phyloP scores from a whole-genome alignment of 495 filamentous ascomycete genomes.

The Aspergillus indologenus region DNA sequence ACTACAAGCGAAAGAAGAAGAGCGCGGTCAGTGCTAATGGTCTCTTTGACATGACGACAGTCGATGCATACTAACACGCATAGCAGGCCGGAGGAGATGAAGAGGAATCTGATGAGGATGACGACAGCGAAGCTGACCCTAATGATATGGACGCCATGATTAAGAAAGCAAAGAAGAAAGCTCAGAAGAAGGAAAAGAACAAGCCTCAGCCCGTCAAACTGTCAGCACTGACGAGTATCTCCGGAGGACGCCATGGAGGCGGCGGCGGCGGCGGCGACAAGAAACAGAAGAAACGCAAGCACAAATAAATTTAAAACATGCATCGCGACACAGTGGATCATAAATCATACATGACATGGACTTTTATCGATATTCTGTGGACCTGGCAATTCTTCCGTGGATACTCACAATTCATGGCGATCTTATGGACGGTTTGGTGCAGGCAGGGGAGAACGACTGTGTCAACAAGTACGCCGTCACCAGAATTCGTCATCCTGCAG shows the following conservation, averaged over 20 bases:
- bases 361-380: neutral
- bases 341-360: neutral
- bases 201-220: constrained; percentile 19
- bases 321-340: neutral
- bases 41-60: neutral
- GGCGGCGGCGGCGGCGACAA: constrained; percentile 21
- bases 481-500: neutral
- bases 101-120: constrained; percentile 20
- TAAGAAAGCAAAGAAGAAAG: constrained; percentile 18
- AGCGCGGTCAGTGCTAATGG: constrained; percentile 16
- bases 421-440: neutral
- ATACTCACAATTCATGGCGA: neutral
- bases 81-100: constrained; percentile 4
- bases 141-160: constrained; percentile 15
- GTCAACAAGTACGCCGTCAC: neutral
- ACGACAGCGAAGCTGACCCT: constrained; percentile 10
- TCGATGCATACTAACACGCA: constrained; percentile 3
- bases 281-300: constrained; percentile 43
- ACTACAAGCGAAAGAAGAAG: constrained; percentile 39
- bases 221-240: constrained; percentile 34
- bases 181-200: constrained; percentile 16
- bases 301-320: constrained; percentile 22
- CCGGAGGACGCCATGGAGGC: constrained; percentile 24
- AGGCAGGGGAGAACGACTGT: neutral
- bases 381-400: no score